Base-by-base conservation (phyloP, 345 rosid species). In the Brassica rapa region DNA sequence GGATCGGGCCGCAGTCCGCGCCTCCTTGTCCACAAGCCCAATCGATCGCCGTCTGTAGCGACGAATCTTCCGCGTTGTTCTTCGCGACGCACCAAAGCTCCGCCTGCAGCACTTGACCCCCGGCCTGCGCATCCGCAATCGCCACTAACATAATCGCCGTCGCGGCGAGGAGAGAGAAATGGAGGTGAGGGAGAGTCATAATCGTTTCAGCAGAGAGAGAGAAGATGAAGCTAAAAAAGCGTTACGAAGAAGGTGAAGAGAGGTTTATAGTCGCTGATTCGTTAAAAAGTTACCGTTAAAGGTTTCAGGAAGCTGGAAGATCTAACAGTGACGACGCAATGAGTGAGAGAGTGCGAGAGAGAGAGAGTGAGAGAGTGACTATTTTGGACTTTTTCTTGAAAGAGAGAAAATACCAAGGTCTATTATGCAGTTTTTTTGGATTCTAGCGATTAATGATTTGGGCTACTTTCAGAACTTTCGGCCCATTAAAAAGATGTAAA, bases 11-110 rank as follows among this genome's bases (percentile, higher is more conserved):
- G 61, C 98, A 94, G 75, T 94, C 97, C 0, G 92, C 91, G 5
- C 93, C 89, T 0, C 96, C 97, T 19, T 82, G 76, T 1, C 98
- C 97, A 51, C 98, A 94, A 25, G 98, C 98, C 75, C 89, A 92
- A 71, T 94, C 97, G 69, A 94, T 69, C 8, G 89, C 97, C 10
- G 88, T 88, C 81, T 91, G 98, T n/a, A 94, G 76, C 24, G 88
- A 83, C 0, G 81, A 72, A 32, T 84, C 83, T 1, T 93, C 88
- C 8, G 94, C 90, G 72, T 90, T 84, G 67, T 82, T 90, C 86
- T 86, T 88, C 15, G 97, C 97, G 0, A 92, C 86, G 62, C 97
- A 94, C 98, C 98, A 94, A 8, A 79, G 19, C 69, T 23, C 72
- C 71, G 73, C 73, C 16, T 79, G 77, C 1, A 73, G 2, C 46